phyloP scores from a whole-genome alignment of 306 rosid species.

The Sicyos baderoa region DNA sequence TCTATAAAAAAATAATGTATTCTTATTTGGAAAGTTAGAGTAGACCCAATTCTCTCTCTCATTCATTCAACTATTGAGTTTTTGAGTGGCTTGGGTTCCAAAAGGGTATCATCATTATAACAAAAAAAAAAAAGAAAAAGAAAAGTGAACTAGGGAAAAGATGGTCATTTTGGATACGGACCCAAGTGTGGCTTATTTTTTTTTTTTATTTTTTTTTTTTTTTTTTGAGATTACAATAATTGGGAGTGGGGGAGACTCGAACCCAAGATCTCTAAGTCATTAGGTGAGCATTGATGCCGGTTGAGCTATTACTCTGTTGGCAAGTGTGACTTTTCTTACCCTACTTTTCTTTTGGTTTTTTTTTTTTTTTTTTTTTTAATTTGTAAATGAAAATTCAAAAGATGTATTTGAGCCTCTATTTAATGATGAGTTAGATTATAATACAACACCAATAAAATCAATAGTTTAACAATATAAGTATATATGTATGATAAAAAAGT shows the following conservation, averaged over 20 bases:
- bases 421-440: too few relatives aligned
- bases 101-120: background rate
- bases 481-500: too few relatives aligned
- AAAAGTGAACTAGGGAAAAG: background rate
- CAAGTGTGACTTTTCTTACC: background rate
- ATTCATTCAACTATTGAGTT: background rate
- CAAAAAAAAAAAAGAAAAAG: background rate
- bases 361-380: too few relatives aligned
- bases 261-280: too few relatives aligned
- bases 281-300: too few relatives aligned
- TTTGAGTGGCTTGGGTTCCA: constrained; percentile 1
- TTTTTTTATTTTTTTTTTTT: background rate
- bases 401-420: too few relatives aligned
- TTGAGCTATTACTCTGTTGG: too few relatives aligned
- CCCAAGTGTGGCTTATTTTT: background rate
- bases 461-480: too few relatives aligned
- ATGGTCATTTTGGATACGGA: background rate
- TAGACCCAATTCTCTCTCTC: background rate
- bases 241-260: too few relatives aligned
- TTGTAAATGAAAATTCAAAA: constrained; percentile 9
- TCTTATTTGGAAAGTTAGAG: background rate
- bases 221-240: too few relatives aligned
- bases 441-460: too few relatives aligned
- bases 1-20: too few relatives aligned
- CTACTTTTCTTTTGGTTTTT: background rate